These are phyloP conservation scores for Lyophyllum decastes DNA, from an alignment of 768 basidiomycete genomes.

Conservation along the genomic window DNA sequence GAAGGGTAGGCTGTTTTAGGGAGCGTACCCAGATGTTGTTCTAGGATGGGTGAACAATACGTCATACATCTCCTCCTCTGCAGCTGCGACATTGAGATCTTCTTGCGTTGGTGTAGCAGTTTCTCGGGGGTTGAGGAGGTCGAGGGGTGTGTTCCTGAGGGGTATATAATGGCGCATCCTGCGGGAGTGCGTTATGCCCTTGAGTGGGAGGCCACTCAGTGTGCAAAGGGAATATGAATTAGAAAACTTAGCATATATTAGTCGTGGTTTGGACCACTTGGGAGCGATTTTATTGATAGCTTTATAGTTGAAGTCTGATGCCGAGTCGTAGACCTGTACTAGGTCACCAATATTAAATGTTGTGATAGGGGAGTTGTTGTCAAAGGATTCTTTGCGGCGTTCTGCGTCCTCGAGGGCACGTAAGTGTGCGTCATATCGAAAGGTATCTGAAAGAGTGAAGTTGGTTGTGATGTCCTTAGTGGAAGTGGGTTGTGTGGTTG, in stretches of 20 bases:
- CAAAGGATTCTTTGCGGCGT: slow-evolving; percentile 2
- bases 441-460: not conserved
- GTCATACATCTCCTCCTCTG: not conserved
- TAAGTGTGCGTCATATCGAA: not conserved
- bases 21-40: not conserved
- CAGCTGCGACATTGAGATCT: not conserved
- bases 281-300: not conserved
- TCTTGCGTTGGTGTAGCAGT: not conserved
- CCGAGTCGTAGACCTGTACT: slow-evolving; percentile 1
- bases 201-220: too few relatives aligned
- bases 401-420: not conserved
- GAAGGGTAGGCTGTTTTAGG: not conserved
- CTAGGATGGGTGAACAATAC: not conserved
- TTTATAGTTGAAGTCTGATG: not conserved
- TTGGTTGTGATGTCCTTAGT: not conserved
- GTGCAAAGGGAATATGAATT: too few relatives aligned
- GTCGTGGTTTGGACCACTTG: too few relatives aligned
- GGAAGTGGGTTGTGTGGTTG: not conserved
- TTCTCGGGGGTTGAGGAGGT: not conserved
- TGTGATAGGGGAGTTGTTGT: slow-evolving; percentile 1
- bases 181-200: too few relatives aligned
- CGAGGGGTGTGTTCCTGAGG: not conserved
- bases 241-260: slow-evolving; percentile 5
- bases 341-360: not conserved
- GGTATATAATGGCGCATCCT: too few relatives aligned